Evolutionary conservation across 306 rosid genomes (phyloP).

Genomic region (Corylus avellana): DNA sequence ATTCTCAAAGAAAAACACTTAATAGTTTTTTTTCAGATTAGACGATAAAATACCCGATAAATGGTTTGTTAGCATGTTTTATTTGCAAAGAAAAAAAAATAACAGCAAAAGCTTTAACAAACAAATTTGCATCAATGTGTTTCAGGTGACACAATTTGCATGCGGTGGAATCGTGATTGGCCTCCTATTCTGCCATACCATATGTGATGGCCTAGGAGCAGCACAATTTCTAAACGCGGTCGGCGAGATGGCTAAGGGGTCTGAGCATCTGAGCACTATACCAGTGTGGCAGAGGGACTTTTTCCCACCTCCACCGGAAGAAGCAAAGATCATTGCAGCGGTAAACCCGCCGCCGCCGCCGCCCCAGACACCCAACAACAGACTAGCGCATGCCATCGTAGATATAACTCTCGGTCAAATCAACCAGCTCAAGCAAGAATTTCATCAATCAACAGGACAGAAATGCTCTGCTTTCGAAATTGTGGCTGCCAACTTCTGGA

Average conservation of each 20-base stretch:
- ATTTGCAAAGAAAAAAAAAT: neutral
- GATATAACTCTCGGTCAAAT: constrained; percentile 51
- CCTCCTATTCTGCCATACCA: constrained; percentile 63
- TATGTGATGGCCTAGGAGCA: constrained; percentile 86
- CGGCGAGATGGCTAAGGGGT: constrained; percentile 65
- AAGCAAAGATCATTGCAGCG: neutral
- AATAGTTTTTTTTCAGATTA: too few relatives aligned
- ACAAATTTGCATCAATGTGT: neutral
- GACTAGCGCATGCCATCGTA: constrained; percentile 46
- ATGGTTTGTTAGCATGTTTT: too few relatives aligned
- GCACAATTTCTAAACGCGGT: constrained; percentile 80
- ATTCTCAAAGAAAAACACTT: too few relatives aligned
- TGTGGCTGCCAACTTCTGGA: constrained; percentile 66
- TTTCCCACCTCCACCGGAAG: constrained; percentile 17
- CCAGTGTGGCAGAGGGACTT: constrained; percentile 72
- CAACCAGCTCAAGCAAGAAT: constrained; percentile 44
- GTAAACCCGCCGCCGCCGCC: constrained; percentile 23
- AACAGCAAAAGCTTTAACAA: neutral
- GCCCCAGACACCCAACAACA: constrained; percentile 30
- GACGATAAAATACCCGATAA: too few relatives aligned
- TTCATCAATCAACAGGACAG: constrained; percentile 43
- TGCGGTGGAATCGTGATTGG: constrained; percentile 86
- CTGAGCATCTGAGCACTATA: constrained; percentile 35
- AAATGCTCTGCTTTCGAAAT: constrained; percentile 68
- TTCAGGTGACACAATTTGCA: constrained; percentile 68